Evolutionary conservation across 2,329 filamentous ascomycete genomes (phyloP).

Genomic region (Xylariaceae sp.): DNA sequence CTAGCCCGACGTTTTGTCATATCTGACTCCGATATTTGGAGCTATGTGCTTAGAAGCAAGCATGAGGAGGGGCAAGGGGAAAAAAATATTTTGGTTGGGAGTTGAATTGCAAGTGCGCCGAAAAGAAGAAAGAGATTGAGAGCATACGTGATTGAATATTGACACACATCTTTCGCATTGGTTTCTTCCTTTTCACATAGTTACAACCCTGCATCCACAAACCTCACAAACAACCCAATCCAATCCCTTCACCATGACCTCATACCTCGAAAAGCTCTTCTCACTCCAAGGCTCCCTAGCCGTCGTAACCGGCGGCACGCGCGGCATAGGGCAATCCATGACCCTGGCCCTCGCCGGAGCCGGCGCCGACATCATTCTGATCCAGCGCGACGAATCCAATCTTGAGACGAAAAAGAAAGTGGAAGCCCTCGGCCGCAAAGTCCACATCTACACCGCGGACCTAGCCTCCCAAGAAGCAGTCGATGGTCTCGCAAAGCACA

Average conservation of each 20-base stretch:
- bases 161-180: too few relatives aligned
- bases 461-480: constrained; percentile 58
- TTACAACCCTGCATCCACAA: neutral
- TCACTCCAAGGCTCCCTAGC: constrained; percentile 52
- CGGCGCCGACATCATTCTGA: constrained; percentile 50
- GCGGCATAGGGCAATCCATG: constrained; percentile 54
- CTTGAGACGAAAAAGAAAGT: constrained; percentile 56
- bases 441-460: constrained; percentile 64
- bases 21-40: too few relatives aligned
- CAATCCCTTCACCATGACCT: constrained; percentile 12
- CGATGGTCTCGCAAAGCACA: constrained; percentile 51
- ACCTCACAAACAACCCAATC: neutral
- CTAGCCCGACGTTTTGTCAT: too few relatives aligned
- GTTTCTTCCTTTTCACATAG: too few relatives aligned
- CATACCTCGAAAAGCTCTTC: constrained; percentile 36
- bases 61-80: too few relatives aligned
- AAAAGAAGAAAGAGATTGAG: too few relatives aligned
- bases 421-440: constrained; percentile 61
- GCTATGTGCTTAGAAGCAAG: too few relatives aligned
- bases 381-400: constrained; percentile 43
- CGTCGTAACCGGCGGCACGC: constrained; percentile 51
- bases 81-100: neutral
- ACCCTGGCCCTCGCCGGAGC: constrained; percentile 55
- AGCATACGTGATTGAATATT: too few relatives aligned
- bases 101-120: too few relatives aligned